Evolutionary conservation across 1,284 basidiomycete species (phyloP).

Genomic region (Apiotrichum siamense): DNA sequence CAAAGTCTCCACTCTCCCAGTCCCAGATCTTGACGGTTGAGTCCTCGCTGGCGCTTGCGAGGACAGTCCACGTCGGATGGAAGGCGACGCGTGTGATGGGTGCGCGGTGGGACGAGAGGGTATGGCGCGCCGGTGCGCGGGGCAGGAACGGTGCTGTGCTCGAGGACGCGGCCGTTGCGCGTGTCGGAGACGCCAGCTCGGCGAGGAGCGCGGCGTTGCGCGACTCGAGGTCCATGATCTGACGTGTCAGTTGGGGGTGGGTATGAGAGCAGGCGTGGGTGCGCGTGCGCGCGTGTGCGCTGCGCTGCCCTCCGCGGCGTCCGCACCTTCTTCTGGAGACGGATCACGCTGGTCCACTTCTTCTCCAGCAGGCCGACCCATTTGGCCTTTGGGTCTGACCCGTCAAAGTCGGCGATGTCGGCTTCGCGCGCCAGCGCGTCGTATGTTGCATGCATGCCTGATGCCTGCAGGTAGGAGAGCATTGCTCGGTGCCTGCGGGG

Average conservation of each 20-base stretch:
- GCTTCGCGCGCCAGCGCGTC: slow-evolving; percentile 60
- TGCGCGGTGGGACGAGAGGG: slow-evolving; percentile 71
- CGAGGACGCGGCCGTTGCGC: slow-evolving; percentile 50
- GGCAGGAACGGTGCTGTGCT: slow-evolving; percentile 70
- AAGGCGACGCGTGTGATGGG: slow-evolving; percentile 74
- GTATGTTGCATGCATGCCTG: slow-evolving; percentile 60
- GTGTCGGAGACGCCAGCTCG: slow-evolving; percentile 55
- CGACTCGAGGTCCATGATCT: slow-evolving; percentile 86
- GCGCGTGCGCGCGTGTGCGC: background rate
- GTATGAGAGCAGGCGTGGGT: background rate
- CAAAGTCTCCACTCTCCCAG: slow-evolving; percentile 90
- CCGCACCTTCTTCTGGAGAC: slow-evolving; percentile 82
- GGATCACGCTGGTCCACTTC: slow-evolving; percentile 91
- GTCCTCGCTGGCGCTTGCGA: slow-evolving; percentile 82
- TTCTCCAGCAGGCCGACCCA: slow-evolving; percentile 80
- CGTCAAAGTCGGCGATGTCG: slow-evolving; percentile 58
- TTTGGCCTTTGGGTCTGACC: slow-evolving; percentile 70
- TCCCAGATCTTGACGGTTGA: slow-evolving; percentile 88
- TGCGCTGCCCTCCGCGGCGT: background rate
- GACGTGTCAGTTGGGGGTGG: background rate
- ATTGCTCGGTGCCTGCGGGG: slow-evolving; percentile 68
- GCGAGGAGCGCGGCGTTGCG: slow-evolving; percentile 67
- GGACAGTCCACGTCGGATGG: slow-evolving; percentile 74
- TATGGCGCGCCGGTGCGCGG: slow-evolving; percentile 68
- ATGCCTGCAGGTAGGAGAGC: slow-evolving; percentile 70